Conservation (phyloP, 495 filamentous ascomycete genomes). For the Daldinia vernicosa region DNA sequence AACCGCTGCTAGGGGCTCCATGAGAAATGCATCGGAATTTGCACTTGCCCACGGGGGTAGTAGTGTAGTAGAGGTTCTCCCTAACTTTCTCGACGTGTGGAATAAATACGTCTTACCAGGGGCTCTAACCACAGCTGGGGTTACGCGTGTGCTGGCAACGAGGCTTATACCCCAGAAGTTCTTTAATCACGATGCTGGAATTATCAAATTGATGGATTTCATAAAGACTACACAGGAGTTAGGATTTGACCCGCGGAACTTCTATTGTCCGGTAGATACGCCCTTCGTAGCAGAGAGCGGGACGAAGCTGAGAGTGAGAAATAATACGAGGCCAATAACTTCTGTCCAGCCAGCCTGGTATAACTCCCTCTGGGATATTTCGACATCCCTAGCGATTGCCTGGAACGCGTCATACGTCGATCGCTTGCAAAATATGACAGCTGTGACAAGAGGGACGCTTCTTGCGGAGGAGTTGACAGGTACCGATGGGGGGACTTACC, state of each 20-base stretch:
- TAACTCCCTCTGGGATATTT: not conserved
- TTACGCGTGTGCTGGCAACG: slow-evolving; percentile 45
- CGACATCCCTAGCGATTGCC: not conserved
- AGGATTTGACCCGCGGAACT: not conserved
- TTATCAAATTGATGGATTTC: not conserved
- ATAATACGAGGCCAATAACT: not conserved
- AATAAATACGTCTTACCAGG: slow-evolving; percentile 49
- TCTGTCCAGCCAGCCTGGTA: not conserved
- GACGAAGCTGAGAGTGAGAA: not conserved
- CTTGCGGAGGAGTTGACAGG: slow-evolving; percentile 56
- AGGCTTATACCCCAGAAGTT: slow-evolving; percentile 41
- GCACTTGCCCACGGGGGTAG: slow-evolving; percentile 27
- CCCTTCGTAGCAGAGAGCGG: not conserved
- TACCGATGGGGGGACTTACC: slow-evolving; percentile 55
- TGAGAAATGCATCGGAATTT: not conserved
- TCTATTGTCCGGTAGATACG: not conserved
- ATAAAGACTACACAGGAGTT: not conserved
- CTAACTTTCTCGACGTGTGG: slow-evolving; percentile 50
- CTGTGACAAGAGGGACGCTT: slow-evolving; percentile 52
- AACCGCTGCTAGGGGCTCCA: not conserved
- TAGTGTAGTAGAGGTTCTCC: slow-evolving; percentile 45
- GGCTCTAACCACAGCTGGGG: slow-evolving; percentile 44
- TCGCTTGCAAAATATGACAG: slow-evolving; percentile 48
- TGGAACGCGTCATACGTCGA: not conserved
- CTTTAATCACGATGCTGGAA: not conserved